Percentiles rank a stretch among this genome's conserved stretches.
Evolutionary conservation across 805 yeast genomes (phyloP).

Genomic region (Cyberlindnera mycetangii): DNA sequence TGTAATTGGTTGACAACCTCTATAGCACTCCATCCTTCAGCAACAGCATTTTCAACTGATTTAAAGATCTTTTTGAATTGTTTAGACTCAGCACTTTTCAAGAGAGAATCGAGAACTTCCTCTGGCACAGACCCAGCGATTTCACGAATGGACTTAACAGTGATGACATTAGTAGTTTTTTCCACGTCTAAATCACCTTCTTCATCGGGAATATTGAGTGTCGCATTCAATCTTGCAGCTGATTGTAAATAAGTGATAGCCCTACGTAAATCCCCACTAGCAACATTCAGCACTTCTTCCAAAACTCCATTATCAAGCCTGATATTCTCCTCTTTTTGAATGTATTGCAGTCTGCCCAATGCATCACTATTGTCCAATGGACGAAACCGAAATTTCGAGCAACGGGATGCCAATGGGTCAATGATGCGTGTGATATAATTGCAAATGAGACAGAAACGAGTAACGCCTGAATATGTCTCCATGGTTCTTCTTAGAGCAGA

Average conservation of each 20-base stretch:
- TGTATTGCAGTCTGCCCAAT: slow-evolving; percentile 57
- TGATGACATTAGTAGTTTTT: slow-evolving; percentile 31
- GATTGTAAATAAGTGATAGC: slow-evolving; percentile 91
- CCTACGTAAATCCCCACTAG: slow-evolving; percentile 88
- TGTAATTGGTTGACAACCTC: slow-evolving; percentile 72
- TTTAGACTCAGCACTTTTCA: slow-evolving; percentile 35
- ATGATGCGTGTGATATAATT: slow-evolving; percentile 95
- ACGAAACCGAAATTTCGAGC: slow-evolving; percentile 91
- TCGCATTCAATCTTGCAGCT: slow-evolving; percentile 55
- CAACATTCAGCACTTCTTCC: slow-evolving; percentile 61
- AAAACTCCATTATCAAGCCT: slow-evolving; percentile 49
- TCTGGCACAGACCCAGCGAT: slow-evolving; percentile 74
- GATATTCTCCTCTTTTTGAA: slow-evolving; percentile 48
- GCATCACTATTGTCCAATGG: slow-evolving; percentile 73
- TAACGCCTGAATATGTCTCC: slow-evolving; percentile 87
- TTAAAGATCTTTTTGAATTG: slow-evolving; percentile 34
- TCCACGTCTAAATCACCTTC: slow-evolving; percentile 36
- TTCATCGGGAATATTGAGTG: slow-evolving; percentile 26
- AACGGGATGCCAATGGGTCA: slow-evolving; percentile 94
- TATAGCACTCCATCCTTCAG: slow-evolving; percentile 78
- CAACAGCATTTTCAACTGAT: slow-evolving; percentile 48
- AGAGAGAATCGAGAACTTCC: slow-evolving; percentile 39
- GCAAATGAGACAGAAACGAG: slow-evolving; percentile 93
- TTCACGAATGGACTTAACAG: slow-evolving; percentile 53
- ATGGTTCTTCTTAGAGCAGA: slow-evolving; percentile 91